These are phyloP conservation scores for Fagus crenata DNA, from an alignment of 306 rosid genomes.

Conservation along the genomic window DNA sequence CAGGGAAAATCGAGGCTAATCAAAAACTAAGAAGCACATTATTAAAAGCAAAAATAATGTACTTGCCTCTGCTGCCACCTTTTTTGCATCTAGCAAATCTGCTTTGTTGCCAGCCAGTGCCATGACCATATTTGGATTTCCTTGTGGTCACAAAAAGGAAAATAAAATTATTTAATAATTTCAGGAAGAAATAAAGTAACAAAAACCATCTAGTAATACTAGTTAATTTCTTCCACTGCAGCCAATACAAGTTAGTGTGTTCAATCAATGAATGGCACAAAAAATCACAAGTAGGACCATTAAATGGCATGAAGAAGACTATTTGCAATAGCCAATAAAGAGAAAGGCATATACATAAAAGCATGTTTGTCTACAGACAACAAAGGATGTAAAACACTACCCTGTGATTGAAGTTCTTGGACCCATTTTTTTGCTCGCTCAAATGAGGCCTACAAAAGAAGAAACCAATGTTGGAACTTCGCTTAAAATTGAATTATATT, in stretches of 20 bases:
- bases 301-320: neutral
- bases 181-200: neutral
- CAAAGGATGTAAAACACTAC: constrained; percentile 23
- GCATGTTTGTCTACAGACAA: neutral
- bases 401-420: constrained; percentile 61
- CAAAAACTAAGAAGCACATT: neutral
- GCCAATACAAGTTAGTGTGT: neutral
- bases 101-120: constrained; percentile 68
- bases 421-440: constrained; percentile 66
- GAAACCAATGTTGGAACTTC: neutral
- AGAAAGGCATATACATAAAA: neutral
- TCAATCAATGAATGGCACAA: neutral
- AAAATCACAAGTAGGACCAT: neutral
- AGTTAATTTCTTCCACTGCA: neutral
- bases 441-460: constrained; percentile 46
- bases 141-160: constrained; percentile 21
- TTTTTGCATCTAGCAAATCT: constrained; percentile 52
- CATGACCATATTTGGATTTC: constrained; percentile 66
- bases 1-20: neutral
- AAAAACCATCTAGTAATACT: neutral
- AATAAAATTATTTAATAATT: neutral
- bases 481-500: neutral
- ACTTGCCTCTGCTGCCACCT: constrained; percentile 58
- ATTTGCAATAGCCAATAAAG: constrained; percentile 1
- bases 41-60: neutral